phyloP scores from a whole-genome alignment of 2,329 filamentous ascomycete genomes.

The Beauveria sp. region DNA sequence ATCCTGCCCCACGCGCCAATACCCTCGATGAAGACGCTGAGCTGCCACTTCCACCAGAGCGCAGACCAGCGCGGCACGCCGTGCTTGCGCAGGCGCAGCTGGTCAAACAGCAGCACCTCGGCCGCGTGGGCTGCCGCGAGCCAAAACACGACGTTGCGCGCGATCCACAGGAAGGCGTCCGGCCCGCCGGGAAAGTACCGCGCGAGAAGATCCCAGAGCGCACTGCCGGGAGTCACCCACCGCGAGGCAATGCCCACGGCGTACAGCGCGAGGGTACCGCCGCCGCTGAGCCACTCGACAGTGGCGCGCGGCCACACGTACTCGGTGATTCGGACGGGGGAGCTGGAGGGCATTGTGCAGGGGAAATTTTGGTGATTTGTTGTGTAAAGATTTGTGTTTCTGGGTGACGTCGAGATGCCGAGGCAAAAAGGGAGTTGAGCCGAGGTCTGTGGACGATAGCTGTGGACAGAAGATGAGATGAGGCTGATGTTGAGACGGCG shows the following conservation, averaged over 20 bases:
- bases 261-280: slow-evolving; percentile 3
- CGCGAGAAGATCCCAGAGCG: background rate
- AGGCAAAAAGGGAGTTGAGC: background rate
- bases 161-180: background rate
- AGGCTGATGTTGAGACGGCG: background rate
- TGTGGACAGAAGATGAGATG: background rate
- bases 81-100: slow-evolving; percentile 4
- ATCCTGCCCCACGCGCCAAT: slow-evolving; percentile 7
- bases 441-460: background rate
- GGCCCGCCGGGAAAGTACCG: slow-evolving; percentile 5
- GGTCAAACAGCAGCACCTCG: slow-evolving; percentile 9
- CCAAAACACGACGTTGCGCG: background rate
- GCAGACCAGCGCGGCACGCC: slow-evolving; percentile 8
- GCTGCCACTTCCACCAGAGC: slow-evolving; percentile 11
- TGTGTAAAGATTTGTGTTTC: background rate
- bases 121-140: background rate
- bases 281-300: background rate
- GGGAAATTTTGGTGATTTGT: background rate
- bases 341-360: background rate
- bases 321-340: slow-evolving; percentile 1
- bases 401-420: background rate
- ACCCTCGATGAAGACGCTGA: slow-evolving; percentile 9
- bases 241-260: background rate
- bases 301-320: background rate
- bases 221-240: slow-evolving; percentile 1